Evolutionary conservation across 495 filamentous ascomycete genomes (phyloP), one percentile per base, ranked within the genome.

Genomic region (Aspergillus incahuasiensis): DNA sequence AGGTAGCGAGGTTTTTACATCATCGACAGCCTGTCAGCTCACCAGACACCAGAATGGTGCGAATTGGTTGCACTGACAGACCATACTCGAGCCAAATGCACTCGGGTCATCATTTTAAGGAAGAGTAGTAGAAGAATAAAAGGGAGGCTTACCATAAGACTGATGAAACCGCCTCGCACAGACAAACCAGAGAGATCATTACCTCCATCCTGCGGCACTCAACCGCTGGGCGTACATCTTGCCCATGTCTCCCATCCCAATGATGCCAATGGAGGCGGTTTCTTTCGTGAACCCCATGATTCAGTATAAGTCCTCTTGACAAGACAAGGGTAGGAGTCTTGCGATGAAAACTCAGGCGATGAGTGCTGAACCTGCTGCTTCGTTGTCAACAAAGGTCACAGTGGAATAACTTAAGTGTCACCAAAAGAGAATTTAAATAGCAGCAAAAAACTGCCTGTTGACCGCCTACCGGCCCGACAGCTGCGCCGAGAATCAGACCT

Each of bases 81-180:
- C 80, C 82, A 89, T 95, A 79, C 91, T 97, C 91, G 89, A 97
- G 91, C 91, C 91, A 97, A 97, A 97, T 97, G 91, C 91, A 89
- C 91, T 97, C 91, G 90, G 89, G 90, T 97, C 91, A 97, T 96
- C 91, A 92, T 91, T 67, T 63, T 75, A 64, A 60, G 60, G 55
- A 40, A 45, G 47, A 46, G 51, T 61, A n/a, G n/a, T n/a, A n/a
- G n/a, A 63, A 30, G 42, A 52, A 44, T 52, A 50, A 59, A 43
- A 63, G 25, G 54, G 48, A 38, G 24, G 22, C 48, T 50, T 50
- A 50, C 48, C 48, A 9, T 16, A 16, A 39, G 25, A 39, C 2
- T 35, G 12, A 20, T 3, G 38, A 40, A 21, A n/a, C 21, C 1
- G 34, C 18, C 1, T 50, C 15, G 48, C 13, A 21, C 12, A 25